Conservation (phyloP, 495 filamentous ascomycete genomes). For the Rostrohypoxylon terebratum region DNA sequence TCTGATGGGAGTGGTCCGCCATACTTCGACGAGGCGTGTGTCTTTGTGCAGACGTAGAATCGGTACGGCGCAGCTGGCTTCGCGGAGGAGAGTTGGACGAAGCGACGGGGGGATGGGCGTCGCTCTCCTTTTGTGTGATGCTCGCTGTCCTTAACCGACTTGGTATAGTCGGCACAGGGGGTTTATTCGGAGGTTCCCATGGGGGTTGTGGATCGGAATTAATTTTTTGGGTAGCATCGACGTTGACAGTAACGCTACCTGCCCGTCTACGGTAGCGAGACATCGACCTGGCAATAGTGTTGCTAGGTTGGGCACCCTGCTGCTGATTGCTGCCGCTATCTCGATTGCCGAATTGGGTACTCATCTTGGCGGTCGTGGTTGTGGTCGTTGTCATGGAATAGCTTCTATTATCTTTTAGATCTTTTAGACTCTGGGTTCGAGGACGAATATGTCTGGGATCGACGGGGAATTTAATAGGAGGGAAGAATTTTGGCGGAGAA, state of each 20-base stretch:
- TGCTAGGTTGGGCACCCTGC: constrained; percentile 28
- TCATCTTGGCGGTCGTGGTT: constrained; percentile 20
- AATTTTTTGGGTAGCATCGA: constrained; percentile 46
- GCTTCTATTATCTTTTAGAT: too few relatives aligned
- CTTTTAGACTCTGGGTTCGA: constrained; percentile 26
- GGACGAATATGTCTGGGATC: constrained; percentile 19
- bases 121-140: constrained; percentile 41
- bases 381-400: constrained; percentile 23
- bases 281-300: constrained; percentile 65
- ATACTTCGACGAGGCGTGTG: constrained; percentile 36
- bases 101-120: constrained; percentile 31
- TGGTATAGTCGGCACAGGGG: constrained; percentile 51
- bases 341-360: constrained; percentile 8
- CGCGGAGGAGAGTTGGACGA: constrained; percentile 32
- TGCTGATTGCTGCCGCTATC: constrained; percentile 31
- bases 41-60: constrained; percentile 33
- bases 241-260: constrained; percentile 43
- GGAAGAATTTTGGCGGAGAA: constrained; percentile 39
- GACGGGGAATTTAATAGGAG: constrained; percentile 25
- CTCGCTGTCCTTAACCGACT: constrained; percentile 36
- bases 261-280: constrained; percentile 66
- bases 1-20: constrained; percentile 40
- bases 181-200: constrained; percentile 41
- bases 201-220: constrained; percentile 46
- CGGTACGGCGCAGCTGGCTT: constrained; percentile 41